Evolutionary conservation across 345 rosid genomes (phyloP).

Genomic region (Triadica sebifera): DNA sequence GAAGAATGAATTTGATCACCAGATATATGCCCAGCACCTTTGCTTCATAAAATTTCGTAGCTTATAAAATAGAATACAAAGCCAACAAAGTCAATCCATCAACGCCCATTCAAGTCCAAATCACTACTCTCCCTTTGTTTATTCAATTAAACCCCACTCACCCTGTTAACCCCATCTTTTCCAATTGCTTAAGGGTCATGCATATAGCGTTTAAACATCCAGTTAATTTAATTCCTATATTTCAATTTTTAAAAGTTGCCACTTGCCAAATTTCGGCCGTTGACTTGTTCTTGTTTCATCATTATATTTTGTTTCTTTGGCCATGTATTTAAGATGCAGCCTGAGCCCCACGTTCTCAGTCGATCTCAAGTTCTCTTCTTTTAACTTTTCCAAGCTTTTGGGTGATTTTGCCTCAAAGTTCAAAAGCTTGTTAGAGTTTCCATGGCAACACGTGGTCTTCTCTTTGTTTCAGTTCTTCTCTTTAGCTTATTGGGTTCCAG

Average conservation of each 20-base stretch:
- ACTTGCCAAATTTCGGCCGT: not conserved
- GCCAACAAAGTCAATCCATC: slow-evolving; percentile 9
- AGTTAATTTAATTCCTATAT: not conserved
- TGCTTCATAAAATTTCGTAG: not conserved
- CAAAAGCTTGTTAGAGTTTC: not conserved
- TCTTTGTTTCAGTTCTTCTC: slow-evolving; percentile 15
- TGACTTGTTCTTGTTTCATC: not conserved
- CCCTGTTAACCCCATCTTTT: slow-evolving; percentile 14
- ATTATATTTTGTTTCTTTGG: not conserved
- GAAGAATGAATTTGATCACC: not conserved
- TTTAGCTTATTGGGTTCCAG: not conserved
- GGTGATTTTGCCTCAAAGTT: not conserved
- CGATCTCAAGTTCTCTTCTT: not conserved
- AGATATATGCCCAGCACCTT: not conserved
- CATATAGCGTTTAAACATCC: not conserved
- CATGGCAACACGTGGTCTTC: slow-evolving; percentile 20
- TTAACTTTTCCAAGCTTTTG: slow-evolving; percentile 11
- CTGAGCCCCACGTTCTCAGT: not conserved
- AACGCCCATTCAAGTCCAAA: not conserved
- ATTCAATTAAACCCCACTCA: not conserved
- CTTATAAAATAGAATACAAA: not conserved
- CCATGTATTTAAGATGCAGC: slow-evolving; percentile 4
- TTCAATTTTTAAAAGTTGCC: slow-evolving; percentile 1
- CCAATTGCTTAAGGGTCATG: slow-evolving; percentile 8
- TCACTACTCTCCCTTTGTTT: not conserved